Evolutionary conservation across 176 grass and related monocot species (phyloP), one percentile per base, ranked within the genome.

Genomic region (Paspalum vaginatum): DNA sequence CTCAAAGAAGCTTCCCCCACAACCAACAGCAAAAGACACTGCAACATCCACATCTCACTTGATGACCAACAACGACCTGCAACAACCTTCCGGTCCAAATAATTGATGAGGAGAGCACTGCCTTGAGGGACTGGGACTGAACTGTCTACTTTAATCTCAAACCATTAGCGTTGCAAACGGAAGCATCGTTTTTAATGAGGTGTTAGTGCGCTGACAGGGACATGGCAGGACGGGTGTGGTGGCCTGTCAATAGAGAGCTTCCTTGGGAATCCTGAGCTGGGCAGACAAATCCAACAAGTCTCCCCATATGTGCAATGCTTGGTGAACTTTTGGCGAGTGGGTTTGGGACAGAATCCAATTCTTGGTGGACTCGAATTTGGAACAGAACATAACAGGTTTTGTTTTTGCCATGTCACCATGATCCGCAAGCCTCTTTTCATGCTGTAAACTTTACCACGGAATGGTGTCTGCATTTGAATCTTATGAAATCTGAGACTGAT

Each of bases 101-200:
- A 47, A 79, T 55, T 39, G 75, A 64, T 65, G 68, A 32, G 8
- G 47, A 9, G 68, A 32, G 8, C 57, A 9, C 38, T 47, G 22
- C 47, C 38, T 54, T 52, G 2, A 18, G 38, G 78, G 57, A 85
- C 46, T 6, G 68, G 38, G 68, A 32, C 38, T 73, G 41, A 66
- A 67, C 58, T 56, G 81, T 47, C 55, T 65, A 49, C 64, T 70
- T 81, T 42, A 42, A 52, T 20, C 61, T 51, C 51, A 45, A 49
- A 56, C 41, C 18, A 59, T 41, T 72, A 65, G 67, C 81, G 7
- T 20, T 62, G 45, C 76, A 75, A 47, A 84, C 15, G 56, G 65
- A 56, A 68, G 41, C 77, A 81, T 81, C 70, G 6, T 75, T 25
- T 46, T 89, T 63, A 89, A 81, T 76, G 78, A 21, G 52, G 57